These are phyloP conservation scores for Chaetothyriales sp. DNA, from an alignment of 2,329 filamentous ascomycete genomes.

Conservation along the genomic window DNA sequence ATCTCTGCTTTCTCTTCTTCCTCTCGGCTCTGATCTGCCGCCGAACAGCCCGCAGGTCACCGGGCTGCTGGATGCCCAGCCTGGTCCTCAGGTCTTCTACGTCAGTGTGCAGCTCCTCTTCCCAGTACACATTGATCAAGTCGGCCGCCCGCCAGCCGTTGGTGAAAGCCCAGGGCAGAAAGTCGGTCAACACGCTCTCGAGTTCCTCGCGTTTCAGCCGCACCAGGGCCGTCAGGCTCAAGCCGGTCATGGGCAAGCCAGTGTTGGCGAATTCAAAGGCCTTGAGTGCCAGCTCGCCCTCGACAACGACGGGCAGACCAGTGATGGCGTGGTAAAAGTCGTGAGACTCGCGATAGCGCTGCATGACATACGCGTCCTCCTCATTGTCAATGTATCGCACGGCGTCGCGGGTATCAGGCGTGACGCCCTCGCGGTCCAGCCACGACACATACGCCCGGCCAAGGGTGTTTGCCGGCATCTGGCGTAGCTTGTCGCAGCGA, in stretches of 20 bases:
- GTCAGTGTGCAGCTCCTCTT: conserved; percentile 76
- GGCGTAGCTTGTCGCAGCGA: conserved; percentile 54
- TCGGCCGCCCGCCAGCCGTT: conserved; percentile 67
- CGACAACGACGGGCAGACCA: conserved; percentile 75
- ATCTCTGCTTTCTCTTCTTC: conserved; percentile 41
- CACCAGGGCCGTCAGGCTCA: conserved; percentile 60
- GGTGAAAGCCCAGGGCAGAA: conserved; percentile 77
- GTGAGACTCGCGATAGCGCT: conserved; percentile 91
- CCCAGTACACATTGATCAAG: conserved; percentile 95
- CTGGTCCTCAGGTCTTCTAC: conserved; percentile 58
- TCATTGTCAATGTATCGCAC: conserved; percentile 89
- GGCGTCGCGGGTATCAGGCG: conserved; percentile 66
- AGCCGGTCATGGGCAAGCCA: conserved; percentile 80
- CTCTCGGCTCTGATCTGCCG: conserved; percentile 53
- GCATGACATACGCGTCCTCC: conserved; percentile 97
- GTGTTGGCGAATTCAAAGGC: conserved; percentile 96
- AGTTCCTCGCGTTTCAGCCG: conserved; percentile 49
- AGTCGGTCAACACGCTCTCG: conserved; percentile 53
- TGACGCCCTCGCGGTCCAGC: conserved; percentile 88
- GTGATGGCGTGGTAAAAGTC: conserved; percentile 96
- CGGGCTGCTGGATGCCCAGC: conserved; percentile 73
- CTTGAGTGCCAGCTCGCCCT: conserved; percentile 95
- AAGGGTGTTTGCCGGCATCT: conserved; percentile 56
- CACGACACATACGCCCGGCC: conserved; percentile 72
- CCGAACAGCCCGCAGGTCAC: conserved; percentile 67